Evolutionary conservation across 768 basidiomycete genomes (phyloP), one percentile per base, ranked within the genome.

Genomic region (Flagelloscypha sp.): DNA sequence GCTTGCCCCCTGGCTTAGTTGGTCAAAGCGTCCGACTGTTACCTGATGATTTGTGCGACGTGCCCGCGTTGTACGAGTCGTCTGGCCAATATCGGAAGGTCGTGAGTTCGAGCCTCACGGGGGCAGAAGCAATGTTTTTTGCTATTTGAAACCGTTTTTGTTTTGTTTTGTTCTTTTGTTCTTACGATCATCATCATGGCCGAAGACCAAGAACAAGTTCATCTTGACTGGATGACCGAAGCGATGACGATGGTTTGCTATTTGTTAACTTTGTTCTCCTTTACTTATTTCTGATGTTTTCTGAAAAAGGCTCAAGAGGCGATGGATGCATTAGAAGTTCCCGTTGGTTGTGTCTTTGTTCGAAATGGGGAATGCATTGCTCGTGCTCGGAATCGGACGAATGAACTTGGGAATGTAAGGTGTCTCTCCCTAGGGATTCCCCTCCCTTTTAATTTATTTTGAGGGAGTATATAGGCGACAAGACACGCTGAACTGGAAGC

Each of bases 401-500:
- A 97, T 53, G 81, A 97, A 56, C 75, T 94, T 29, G 68, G 81
- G 30, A 97, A 99, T 63, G 93, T 92, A 61, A 41, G 70, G 40
- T 24, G 16, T 35, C 24, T 11, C 21, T 16, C 7, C 22, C 34
- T n/a, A n/a, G n/a, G n/a, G n/a, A 30, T 36, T 12, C 20, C 30
- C 28, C 36, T 42, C 15, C 11, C 31, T 18, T 22, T 22, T 33
- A 28, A 30, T 31, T 42, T n/a, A 33, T 37, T 37, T 32, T 18
- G 16, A 27, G 28, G n/a, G 18, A 15, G 42, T 36, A 34, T 16
- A 37, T 47, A 97, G 93, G 93, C 92, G 1, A 98, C 94, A 7
- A 73, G 94, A 33, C 95, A 99, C 50, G 94, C 95, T 24, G 95
- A 99, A 58, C 76, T 99, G 16, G 95, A 95, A 56, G 93, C 94